Conservation (phyloP, 495 filamentous ascomycete genomes). For the Penicillium mononematosum region DNA sequence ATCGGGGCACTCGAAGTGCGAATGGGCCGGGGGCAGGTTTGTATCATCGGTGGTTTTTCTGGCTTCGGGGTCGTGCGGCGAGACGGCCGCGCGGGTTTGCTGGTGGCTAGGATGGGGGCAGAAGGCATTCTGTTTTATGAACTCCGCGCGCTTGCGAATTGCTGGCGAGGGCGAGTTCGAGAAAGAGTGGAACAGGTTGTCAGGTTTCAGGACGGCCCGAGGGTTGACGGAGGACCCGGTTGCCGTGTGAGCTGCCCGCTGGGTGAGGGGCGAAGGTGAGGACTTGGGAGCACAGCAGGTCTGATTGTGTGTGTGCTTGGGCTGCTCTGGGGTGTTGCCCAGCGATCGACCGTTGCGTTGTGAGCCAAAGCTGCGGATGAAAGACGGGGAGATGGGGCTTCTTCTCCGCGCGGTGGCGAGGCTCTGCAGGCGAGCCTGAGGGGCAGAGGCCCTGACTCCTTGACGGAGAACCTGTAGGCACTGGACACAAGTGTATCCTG, state of each 20-base stretch:
- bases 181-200: constrained; percentile 92
- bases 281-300: constrained; percentile 7
- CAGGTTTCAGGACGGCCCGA: constrained; percentile 60
- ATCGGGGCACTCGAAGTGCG: constrained; percentile 92
- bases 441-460: constrained; percentile 22
- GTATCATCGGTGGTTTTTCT: constrained; percentile 46
- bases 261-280: constrained; percentile 19
- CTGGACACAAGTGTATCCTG: constrained; percentile 44
- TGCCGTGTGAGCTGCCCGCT: constrained; percentile 32
- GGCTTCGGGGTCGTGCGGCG: constrained; percentile 60
- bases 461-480: constrained; percentile 42
- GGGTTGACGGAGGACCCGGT: constrained; percentile 21
- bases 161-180: constrained; percentile 80
- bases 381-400: constrained; percentile 26
- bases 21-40: constrained; percentile 66
- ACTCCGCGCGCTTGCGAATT: constrained; percentile 80
- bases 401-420: constrained; percentile 27
- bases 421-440: constrained; percentile 24
- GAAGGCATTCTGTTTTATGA: constrained; percentile 84
- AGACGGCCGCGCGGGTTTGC: constrained; percentile 58
- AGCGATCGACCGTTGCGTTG: constrained; percentile 26
- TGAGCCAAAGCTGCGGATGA: constrained; percentile 36
- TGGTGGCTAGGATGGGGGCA: constrained; percentile 88
- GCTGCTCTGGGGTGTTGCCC: constrained; percentile 17
- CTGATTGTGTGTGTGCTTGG: constrained; percentile 15